These are phyloP conservation scores for Candida dajiaensis DNA, from an alignment of 805 yeast species.

Conservation along the genomic window DNA sequence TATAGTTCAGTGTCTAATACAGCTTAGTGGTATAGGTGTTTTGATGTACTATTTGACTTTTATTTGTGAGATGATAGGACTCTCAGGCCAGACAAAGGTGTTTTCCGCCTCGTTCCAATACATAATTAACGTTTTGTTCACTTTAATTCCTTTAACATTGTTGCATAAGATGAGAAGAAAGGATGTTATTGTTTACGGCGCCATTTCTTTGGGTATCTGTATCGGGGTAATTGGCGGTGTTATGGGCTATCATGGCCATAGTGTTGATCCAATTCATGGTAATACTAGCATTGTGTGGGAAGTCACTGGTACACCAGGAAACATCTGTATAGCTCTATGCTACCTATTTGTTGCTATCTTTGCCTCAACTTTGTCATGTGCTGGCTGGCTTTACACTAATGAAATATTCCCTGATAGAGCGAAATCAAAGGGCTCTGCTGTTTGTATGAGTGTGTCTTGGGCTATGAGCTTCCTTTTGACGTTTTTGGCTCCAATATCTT, in stretches of 20 bases:
- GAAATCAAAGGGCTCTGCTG: conserved; percentile 40
- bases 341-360: conserved; percentile 40
- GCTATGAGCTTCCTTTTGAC: conserved; percentile 31
- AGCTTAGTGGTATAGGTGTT: conserved; percentile 38
- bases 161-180: conserved; percentile 42
- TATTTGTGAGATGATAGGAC: conserved; percentile 43
- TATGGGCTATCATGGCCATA: conserved; percentile 31
- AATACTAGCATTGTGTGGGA: conserved; percentile 31
- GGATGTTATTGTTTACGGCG: conserved; percentile 40
- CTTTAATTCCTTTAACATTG: conserved; percentile 37
- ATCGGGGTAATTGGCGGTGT: conserved; percentile 30
- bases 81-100: conserved; percentile 29
- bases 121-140: conserved; percentile 34
- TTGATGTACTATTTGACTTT: conserved; percentile 39
- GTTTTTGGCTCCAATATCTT: conserved; percentile 34
- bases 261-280: conserved; percentile 26
- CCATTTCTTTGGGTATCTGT: conserved; percentile 30
- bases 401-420: conserved; percentile 42
- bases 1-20: conserved; percentile 35
- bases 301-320: conserved; percentile 34
- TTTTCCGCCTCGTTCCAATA: conserved; percentile 35
- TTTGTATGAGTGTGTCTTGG: conserved; percentile 45
- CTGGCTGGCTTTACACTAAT: conserved; percentile 44
- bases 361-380: conserved; percentile 40
- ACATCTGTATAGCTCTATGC: conserved; percentile 37